phyloP scores from a whole-genome alignment of 768 basidiomycete genomes.

The Rhizopogon rudus region DNA sequence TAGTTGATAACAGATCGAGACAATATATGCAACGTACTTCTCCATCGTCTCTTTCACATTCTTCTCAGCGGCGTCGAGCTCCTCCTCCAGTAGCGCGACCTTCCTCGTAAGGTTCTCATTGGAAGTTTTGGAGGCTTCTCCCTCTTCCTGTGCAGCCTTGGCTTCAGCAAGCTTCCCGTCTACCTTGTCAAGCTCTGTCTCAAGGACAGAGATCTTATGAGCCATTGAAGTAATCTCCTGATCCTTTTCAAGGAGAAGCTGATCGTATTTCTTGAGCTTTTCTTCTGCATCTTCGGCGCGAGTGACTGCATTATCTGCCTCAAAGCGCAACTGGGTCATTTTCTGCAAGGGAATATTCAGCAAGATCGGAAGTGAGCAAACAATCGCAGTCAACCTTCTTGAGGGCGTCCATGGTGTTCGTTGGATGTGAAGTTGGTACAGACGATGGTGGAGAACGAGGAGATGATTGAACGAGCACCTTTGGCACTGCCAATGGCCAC shows the following conservation, averaged over 20 bases:
- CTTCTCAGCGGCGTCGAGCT: conserved; percentile 94
- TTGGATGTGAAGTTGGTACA: conserved; percentile 3
- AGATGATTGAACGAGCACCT: conserved; percentile 3
- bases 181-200: conserved; percentile 63
- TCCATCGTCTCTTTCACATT: conserved; percentile 94
- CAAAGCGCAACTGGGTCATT: conserved; percentile 70
- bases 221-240: conserved; percentile 81
- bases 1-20: conserved; percentile 9
- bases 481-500: conserved; percentile 11
- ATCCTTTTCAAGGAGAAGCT: conserved; percentile 71
- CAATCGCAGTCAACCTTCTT: conserved; percentile 30
- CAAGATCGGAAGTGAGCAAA: neutral
- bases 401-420: conserved; percentile 41
- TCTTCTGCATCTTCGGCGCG: conserved; percentile 88
- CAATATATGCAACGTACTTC: conserved; percentile 57
- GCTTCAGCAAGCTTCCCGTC: conserved; percentile 61
- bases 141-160: conserved; percentile 63
- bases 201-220: conserved; percentile 62
- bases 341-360: conserved; percentile 41
- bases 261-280: conserved; percentile 76
- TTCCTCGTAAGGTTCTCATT: conserved; percentile 77
- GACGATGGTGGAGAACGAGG: conserved; percentile 5
- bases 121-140: conserved; percentile 62
- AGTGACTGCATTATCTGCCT: conserved; percentile 75
- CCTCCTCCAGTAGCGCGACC: conserved; percentile 89